Conservation (phyloP, 2,329 filamentous ascomycete genomes). For the Nemania bipapillata region DNA sequence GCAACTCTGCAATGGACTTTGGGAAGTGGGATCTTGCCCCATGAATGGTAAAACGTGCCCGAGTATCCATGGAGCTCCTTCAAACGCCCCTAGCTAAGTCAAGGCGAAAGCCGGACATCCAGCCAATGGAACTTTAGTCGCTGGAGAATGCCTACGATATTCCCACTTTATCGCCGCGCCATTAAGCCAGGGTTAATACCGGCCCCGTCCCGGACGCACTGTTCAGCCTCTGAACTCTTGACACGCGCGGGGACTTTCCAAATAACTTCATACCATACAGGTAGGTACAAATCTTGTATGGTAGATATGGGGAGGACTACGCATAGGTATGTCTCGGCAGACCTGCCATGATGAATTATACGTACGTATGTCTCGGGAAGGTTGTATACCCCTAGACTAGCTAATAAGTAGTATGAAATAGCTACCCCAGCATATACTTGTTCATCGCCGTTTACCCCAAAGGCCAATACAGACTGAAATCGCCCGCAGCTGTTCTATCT, state of each 20-base stretch:
- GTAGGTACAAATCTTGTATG: neutral
- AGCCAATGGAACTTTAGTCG: constrained; percentile 9
- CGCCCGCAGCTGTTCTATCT: neutral
- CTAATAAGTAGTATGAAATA: neutral
- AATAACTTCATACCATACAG: neutral
- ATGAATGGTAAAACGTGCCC: neutral
- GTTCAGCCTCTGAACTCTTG: constrained; percentile 22
- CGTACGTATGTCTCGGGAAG: neutral
- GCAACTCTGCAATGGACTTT: constrained; percentile 32
- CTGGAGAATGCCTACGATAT: constrained; percentile 8
- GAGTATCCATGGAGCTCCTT: constrained; percentile 9
- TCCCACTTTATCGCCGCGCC: constrained; percentile 17
- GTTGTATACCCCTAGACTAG: neutral
- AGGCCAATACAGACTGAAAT: neutral
- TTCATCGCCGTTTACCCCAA: neutral
- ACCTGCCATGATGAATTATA: too few relatives aligned
- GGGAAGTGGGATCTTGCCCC: neutral
- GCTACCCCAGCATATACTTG: neutral
- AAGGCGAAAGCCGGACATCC: neutral
- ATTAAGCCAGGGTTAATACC: constrained; percentile 3
- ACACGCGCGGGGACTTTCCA: neutral
- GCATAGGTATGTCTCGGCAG: too few relatives aligned
- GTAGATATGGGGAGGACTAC: neutral
- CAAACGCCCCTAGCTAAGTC: neutral
- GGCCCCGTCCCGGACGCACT: constrained; percentile 18